These are phyloP conservation scores for Psidium guajava DNA, from an alignment of 345 rosid species.

Conservation along the genomic window DNA sequence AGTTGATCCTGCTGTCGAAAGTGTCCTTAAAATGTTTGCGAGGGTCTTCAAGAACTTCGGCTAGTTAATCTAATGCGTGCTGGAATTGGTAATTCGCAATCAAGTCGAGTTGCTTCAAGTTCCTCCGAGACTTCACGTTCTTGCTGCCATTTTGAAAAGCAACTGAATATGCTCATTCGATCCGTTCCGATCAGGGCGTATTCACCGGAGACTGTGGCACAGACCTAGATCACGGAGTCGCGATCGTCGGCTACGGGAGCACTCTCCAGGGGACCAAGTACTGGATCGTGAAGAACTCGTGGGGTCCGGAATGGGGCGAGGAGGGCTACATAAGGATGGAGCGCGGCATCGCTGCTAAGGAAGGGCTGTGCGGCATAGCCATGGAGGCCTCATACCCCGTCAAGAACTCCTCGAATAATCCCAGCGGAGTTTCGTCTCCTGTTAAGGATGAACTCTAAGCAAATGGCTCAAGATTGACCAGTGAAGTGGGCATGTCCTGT, in stretches of 20 bases:
- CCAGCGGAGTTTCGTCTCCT: not conserved
- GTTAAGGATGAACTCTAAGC: slow-evolving; percentile 33
- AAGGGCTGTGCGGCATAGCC: slow-evolving; percentile 61
- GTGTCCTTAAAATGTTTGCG: not conserved
- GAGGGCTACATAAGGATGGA: slow-evolving; percentile 56
- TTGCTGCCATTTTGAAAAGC: not conserved
- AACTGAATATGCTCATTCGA: not conserved
- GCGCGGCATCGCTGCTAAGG: slow-evolving; percentile 26
- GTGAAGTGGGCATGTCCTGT: not conserved
- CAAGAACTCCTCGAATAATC: slow-evolving; percentile 27
- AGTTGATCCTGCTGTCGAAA: not conserved
- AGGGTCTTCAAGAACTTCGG: not conserved
- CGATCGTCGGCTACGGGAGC: slow-evolving; percentile 51
- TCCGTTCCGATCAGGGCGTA: slow-evolving; percentile 34
- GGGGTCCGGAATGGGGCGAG: slow-evolving; percentile 77
- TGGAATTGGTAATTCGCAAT: not conserved
- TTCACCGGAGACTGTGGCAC: slow-evolving; percentile 52
- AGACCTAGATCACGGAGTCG: slow-evolving; percentile 48
- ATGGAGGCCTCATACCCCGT: slow-evolving; percentile 69
- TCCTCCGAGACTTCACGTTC: not conserved
- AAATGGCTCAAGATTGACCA: no score
- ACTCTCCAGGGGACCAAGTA: slow-evolving; percentile 44
- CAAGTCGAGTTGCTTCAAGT: not conserved
- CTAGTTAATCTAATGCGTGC: not conserved
- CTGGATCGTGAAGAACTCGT: slow-evolving; percentile 66